Percentiles rank a stretch among this genome's conserved stretches.
Conservation (phyloP, 164 flowering plant species). For the Aristolochia fimbriata region DNA sequence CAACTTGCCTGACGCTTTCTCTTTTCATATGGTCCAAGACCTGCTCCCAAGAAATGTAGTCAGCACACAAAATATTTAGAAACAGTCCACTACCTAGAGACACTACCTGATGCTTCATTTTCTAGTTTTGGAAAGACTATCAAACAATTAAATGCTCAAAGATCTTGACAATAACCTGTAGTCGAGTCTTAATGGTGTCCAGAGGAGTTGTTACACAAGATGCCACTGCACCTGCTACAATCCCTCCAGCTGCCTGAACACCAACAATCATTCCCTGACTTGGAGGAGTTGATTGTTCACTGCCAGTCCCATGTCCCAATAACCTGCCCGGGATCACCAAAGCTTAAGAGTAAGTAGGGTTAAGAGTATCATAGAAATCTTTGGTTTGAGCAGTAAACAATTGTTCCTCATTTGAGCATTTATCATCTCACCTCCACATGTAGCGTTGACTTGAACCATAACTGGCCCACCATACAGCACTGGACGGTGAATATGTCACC, state of each 20-base stretch:
- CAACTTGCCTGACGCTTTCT: constrained; percentile 51
- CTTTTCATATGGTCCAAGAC: constrained; percentile 67
- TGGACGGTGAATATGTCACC: constrained; percentile 88
- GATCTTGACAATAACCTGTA: constrained; percentile 45
- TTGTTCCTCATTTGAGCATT: background rate
- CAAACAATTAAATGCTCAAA: too few relatives aligned
- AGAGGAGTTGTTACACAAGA: constrained; percentile 87
- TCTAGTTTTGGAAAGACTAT: too few relatives aligned
- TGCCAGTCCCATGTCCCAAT: constrained; percentile 40
- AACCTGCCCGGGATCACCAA: constrained; percentile 24
- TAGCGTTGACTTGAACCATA: constrained; percentile 95
- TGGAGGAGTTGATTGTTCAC: constrained; percentile 35
- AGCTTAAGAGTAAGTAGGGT: background rate
- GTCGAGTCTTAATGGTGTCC: constrained; percentile 95
- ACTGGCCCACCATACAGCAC: constrained; percentile 99
- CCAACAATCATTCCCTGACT: constrained; percentile 31
- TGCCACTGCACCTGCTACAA: constrained; percentile 80
- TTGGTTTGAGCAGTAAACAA: background rate
- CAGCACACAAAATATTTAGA: constrained; percentile 4
- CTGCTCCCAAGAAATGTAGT: constrained; percentile 20
- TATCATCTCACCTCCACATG: constrained; percentile 68
- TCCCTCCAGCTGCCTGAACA: constrained; percentile 90
- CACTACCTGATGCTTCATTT: too few relatives aligned
- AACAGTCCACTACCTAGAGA: background rate
- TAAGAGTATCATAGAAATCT: background rate